Percentiles rank a stretch among this genome's conserved stretches.
Evolutionary conservation across 768 basidiomycete genomes (phyloP).

Genomic region (Cubamyces sp.): DNA sequence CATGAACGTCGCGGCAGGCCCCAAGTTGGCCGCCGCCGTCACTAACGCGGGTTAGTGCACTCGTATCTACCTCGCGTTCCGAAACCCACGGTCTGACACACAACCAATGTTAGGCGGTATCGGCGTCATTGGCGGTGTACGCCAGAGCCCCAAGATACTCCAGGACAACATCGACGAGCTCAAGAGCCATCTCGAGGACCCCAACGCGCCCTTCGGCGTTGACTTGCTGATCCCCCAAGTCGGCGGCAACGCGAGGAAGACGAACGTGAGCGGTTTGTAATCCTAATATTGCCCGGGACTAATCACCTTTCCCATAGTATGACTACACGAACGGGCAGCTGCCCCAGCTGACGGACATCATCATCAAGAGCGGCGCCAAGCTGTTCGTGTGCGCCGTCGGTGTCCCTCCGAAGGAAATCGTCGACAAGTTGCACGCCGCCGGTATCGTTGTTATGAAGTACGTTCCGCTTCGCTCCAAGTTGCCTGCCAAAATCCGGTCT

Average conservation of each 20-base stretch:
- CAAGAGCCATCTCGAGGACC: constrained; percentile 74
- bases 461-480: constrained; percentile 29
- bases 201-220: constrained; percentile 78
- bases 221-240: constrained; percentile 85
- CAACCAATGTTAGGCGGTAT: constrained; percentile 54
- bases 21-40: constrained; percentile 84
- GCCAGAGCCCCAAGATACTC: constrained; percentile 73
- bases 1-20: constrained; percentile 89
- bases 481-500: background rate
- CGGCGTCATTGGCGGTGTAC: constrained; percentile 86
- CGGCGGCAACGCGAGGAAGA: constrained; percentile 82
- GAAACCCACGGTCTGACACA: too few species aligned
- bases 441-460: constrained; percentile 88
- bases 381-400: constrained; percentile 86
- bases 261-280: constrained; percentile 52
- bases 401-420: constrained; percentile 81
- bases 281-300: background rate
- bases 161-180: constrained; percentile 70
- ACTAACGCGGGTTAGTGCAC: constrained; percentile 72
- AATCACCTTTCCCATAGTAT: constrained; percentile 37
- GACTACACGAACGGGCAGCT: constrained; percentile 85
- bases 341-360: constrained; percentile 75
- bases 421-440: constrained; percentile 80
- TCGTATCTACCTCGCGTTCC: too few species aligned
- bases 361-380: constrained; percentile 71